Conservation (phyloP, 768 basidiomycete genomes). For the Cyathus striatus region DNA sequence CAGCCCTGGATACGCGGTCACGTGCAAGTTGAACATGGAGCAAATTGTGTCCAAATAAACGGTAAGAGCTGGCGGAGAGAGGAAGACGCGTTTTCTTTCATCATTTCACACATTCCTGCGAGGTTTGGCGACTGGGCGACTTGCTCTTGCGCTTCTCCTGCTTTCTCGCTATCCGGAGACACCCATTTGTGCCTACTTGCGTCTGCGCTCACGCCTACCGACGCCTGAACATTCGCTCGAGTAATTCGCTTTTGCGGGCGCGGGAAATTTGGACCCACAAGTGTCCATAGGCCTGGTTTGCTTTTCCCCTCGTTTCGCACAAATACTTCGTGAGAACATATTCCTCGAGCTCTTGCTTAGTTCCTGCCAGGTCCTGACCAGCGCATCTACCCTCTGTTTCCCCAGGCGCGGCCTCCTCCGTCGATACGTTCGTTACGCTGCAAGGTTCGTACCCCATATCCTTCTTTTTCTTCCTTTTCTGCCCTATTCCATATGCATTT, state of each 20-base stretch:
- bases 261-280: conserved; percentile 47
- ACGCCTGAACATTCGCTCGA: conserved; percentile 9
- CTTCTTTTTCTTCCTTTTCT: conserved; percentile 2
- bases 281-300: conserved; percentile 37
- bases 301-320: conserved; percentile 27
- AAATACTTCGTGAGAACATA: conserved; percentile 33
- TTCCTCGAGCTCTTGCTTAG: conserved; percentile 19
- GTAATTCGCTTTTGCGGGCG: conserved; percentile 30
- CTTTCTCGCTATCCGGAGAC: conserved; percentile 13
- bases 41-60: conserved; percentile 42
- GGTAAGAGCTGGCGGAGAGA: conserved; percentile 24
- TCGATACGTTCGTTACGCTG: conserved; percentile 50
- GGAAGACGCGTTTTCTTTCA: conserved; percentile 13
- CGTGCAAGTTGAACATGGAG: conserved; percentile 50
- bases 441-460: conserved; percentile 36
- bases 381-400: conserved; percentile 13
- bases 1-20: conserved; percentile 33
- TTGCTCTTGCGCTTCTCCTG: conserved; percentile 6
- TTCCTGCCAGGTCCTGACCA: conserved; percentile 9
- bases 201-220: conserved; percentile 4
- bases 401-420: conserved; percentile 72
- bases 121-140: conserved; percentile 3
- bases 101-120: background rate
- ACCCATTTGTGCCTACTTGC: conserved; percentile 18
- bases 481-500: no score